A percentile compares a stretch with the other conserved stretches of the same genome.
phyloP scores from a whole-genome alignment of 768 basidiomycete genomes.

The Lactarius tabidus region DNA sequence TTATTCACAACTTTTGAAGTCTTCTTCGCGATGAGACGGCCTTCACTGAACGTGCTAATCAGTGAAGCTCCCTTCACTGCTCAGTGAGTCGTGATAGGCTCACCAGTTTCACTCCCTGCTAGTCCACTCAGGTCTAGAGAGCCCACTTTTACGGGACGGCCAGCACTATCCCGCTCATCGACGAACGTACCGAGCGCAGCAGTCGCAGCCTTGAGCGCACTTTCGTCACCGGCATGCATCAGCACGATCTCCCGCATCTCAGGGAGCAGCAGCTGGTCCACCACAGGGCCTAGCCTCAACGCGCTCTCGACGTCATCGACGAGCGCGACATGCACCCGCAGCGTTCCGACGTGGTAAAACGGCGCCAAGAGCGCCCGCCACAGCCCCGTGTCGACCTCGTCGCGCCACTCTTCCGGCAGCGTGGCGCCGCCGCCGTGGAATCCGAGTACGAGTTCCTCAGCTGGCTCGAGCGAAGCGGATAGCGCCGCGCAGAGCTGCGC shows the following conservation, averaged over 20 bases:
- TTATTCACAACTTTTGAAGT: background rate
- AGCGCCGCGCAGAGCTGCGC: constrained; percentile 7
- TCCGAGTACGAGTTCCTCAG: constrained; percentile 15
- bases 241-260: constrained; percentile 9
- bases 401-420: constrained; percentile 1
- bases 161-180: background rate
- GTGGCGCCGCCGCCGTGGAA: background rate
- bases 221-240: constrained; percentile 6
- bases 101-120: background rate
- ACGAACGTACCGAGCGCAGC: background rate
- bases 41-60: background rate
- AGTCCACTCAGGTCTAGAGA: constrained; percentile 3
- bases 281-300: background rate
- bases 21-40: background rate
- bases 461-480: background rate
- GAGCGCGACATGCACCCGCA: constrained; percentile 12
- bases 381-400: constrained; percentile 1
- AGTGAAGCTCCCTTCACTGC: background rate
- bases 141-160: constrained; percentile 1
- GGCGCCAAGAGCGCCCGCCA: constrained; percentile 6
- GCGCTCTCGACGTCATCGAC: constrained; percentile 1
- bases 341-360: background rate
- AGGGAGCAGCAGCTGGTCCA: background rate
- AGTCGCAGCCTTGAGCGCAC: background rate
- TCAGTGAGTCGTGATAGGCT: background rate